phyloP scores from a whole-genome alignment of 2,329 filamentous ascomycete genomes.

The Microcyclospora tardicrescens region DNA sequence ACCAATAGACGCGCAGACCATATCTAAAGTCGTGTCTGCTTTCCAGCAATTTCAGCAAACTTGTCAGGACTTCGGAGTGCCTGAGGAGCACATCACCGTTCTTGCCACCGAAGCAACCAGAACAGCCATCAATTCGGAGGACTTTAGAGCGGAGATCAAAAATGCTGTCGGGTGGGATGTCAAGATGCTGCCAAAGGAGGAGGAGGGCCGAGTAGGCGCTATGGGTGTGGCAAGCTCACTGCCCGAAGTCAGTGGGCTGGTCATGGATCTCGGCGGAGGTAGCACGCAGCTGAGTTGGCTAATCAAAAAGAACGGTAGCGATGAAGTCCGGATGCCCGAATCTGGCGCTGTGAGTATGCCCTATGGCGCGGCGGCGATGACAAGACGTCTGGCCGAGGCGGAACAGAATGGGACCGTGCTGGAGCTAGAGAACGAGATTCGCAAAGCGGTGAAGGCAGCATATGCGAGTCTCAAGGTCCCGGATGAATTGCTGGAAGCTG shows the following conservation, averaged over 20 bases:
- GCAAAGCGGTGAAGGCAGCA: conserved; percentile 37
- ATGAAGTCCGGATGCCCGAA: conserved; percentile 39
- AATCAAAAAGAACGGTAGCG: conserved; percentile 31
- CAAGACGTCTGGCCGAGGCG: conserved; percentile 38
- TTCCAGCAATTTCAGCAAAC: conserved; percentile 59
- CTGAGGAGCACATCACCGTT: conserved; percentile 51
- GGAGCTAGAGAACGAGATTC: conserved; percentile 34
- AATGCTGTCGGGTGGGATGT: conserved; percentile 54
- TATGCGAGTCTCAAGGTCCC: conserved; percentile 41
- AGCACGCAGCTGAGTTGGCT: conserved; percentile 61
- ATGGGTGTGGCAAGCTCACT: conserved; percentile 71
- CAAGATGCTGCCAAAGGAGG: conserved; percentile 59
- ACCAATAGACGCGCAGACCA: conserved; percentile 47
- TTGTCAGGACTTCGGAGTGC: conserved; percentile 58
- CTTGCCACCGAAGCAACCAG: conserved; percentile 85
- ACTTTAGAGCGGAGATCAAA: conserved; percentile 54
- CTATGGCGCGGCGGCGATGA: conserved; percentile 56
- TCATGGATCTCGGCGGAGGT: conserved; percentile 76
- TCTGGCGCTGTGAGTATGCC: conserved; percentile 52
- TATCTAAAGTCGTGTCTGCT: conserved; percentile 51
- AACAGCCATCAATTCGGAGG: conserved; percentile 58
- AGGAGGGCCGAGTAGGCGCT: conserved; percentile 72
- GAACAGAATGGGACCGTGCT: conserved; percentile 26
- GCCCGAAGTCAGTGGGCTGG: conserved; percentile 56
- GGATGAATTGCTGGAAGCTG: conserved; percentile 32